phyloP scores from a whole-genome alignment of 192 early-diverging fungal genomes.

The Coemansia javaensis region DNA sequence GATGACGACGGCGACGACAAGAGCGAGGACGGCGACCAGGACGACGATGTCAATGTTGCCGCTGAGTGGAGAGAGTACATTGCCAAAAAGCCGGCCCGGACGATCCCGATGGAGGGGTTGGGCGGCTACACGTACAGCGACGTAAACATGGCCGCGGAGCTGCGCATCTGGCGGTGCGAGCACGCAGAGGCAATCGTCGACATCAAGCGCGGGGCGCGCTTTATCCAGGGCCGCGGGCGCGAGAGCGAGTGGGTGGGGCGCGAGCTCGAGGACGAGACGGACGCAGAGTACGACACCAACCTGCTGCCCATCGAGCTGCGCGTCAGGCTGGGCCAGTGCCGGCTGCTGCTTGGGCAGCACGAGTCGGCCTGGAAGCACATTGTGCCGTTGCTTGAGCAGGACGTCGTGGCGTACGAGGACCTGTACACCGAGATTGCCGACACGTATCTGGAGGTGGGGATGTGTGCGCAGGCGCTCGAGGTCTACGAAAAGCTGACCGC shows the following conservation, averaged over 20 bases:
- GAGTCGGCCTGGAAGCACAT: conserved; percentile 58
- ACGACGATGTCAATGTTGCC: conserved; percentile 37
- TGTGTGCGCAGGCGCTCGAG: conserved; percentile 14
- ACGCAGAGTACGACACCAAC: conserved; percentile 55
- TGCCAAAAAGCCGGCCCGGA: conserved; percentile 11
- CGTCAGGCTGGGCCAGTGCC: conserved; percentile 76
- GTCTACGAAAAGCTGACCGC: conserved; percentile 19
- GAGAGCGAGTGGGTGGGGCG: conserved; percentile 57
- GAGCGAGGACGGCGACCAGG: conserved; percentile 16
- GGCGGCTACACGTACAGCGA: conserved; percentile 70
- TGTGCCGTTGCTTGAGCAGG: conserved; percentile 31
- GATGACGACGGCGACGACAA: neutral
- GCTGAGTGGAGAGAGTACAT: conserved; percentile 29
- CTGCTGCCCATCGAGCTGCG: conserved; percentile 79
- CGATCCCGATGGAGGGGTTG: conserved; percentile 44
- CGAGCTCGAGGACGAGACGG: conserved; percentile 52
- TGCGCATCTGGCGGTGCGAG: conserved; percentile 75
- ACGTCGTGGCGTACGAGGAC: conserved; percentile 23
- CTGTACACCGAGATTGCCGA: conserved; percentile 34
- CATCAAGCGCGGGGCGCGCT: conserved; percentile 66
- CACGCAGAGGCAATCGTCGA: conserved; percentile 66
- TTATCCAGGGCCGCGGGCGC: conserved; percentile 64
- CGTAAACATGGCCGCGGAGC: conserved; percentile 79
- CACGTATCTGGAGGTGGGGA: conserved; percentile 12
- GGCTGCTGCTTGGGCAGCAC: conserved; percentile 63